Conservation (phyloP, 805 yeast genomes). For the Millerozyma acaciae region DNA sequence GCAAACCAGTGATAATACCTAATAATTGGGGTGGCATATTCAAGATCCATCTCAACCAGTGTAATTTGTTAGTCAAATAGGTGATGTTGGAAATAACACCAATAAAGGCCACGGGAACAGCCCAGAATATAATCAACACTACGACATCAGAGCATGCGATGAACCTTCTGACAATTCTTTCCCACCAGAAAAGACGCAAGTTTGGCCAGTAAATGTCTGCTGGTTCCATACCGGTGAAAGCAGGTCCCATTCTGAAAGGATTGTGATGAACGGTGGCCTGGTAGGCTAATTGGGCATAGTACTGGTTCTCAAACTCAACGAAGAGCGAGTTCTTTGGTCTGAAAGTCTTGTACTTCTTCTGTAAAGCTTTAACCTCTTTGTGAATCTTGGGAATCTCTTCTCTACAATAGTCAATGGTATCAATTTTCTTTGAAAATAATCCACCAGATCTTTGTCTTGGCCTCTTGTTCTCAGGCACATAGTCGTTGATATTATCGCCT, state of each 20-base stretch:
- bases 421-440: constrained; percentile 46
- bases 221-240: constrained; percentile 61
- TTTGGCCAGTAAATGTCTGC: constrained; percentile 65
- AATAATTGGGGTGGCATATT: constrained; percentile 64
- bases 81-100: constrained; percentile 89
- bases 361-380: constrained; percentile 53
- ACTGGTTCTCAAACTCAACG: constrained; percentile 75
- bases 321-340: constrained; percentile 76
- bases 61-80: constrained; percentile 64
- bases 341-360: constrained; percentile 42
- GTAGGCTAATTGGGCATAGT: constrained; percentile 67
- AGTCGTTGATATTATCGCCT: constrained; percentile 47
- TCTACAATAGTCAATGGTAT: constrained; percentile 54
- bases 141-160: constrained; percentile 51
- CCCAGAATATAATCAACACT: constrained; percentile 78
- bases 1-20: constrained; percentile 84
- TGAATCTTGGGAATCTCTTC: constrained; percentile 57
- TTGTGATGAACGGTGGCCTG: constrained; percentile 62
- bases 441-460: constrained; percentile 57
- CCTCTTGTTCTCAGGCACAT: constrained; percentile 64
- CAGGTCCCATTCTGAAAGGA: constrained; percentile 61
- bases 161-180: constrained; percentile 51
- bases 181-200: constrained; percentile 80
- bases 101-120: constrained; percentile 96
- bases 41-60: constrained; percentile 70